Conservation (phyloP, 371 early-diverging fungal genomes). For the Dichotomocladium elegans region DNA sequence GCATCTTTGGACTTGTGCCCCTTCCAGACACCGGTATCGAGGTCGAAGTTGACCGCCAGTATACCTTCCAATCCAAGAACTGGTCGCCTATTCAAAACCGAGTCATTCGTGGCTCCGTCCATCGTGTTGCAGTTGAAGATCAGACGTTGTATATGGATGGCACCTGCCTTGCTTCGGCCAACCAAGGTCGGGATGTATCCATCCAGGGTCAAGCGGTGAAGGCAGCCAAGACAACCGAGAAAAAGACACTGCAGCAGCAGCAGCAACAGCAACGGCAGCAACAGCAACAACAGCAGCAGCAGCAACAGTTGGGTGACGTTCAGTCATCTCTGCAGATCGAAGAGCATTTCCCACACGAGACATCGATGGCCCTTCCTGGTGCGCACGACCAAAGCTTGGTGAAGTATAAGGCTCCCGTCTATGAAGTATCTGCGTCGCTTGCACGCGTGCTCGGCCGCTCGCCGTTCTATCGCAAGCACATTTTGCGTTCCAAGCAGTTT, state of each 20-base stretch:
- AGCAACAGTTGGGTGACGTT: too few species aligned
- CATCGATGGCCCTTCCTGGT: constrained; percentile 14
- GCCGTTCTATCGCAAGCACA: constrained; percentile 91
- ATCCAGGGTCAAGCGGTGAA: constrained; percentile 39
- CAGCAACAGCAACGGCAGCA: constrained; percentile 3
- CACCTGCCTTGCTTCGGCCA: constrained; percentile 33
- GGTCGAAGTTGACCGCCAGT: constrained; percentile 66
- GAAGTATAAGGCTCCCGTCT: constrained; percentile 24
- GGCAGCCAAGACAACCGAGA: constrained; percentile 10
- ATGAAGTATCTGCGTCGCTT: constrained; percentile 64
- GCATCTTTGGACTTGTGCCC: constrained; percentile 84
- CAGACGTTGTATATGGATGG: constrained; percentile 86
- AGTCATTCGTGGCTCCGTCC: constrained; percentile 60
- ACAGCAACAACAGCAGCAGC: too few species aligned
- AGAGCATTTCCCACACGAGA: too few species aligned
- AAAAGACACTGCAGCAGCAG: too few species aligned
- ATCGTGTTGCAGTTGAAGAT: constrained; percentile 85
- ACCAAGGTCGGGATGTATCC: constrained; percentile 54
- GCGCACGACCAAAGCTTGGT: constrained; percentile 33
- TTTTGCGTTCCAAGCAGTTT: constrained; percentile 87
- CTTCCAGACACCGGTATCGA: constrained; percentile 90
- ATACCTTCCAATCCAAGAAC: constrained; percentile 29
- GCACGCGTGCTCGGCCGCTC: constrained; percentile 66
- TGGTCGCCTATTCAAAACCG: constrained; percentile 49
- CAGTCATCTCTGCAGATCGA: too few species aligned